A percentile compares a stretch with the other conserved stretches of the same genome.
Conservation (phyloP, 768 basidiomycete species). For the Hygrophorus pudorinus region DNA sequence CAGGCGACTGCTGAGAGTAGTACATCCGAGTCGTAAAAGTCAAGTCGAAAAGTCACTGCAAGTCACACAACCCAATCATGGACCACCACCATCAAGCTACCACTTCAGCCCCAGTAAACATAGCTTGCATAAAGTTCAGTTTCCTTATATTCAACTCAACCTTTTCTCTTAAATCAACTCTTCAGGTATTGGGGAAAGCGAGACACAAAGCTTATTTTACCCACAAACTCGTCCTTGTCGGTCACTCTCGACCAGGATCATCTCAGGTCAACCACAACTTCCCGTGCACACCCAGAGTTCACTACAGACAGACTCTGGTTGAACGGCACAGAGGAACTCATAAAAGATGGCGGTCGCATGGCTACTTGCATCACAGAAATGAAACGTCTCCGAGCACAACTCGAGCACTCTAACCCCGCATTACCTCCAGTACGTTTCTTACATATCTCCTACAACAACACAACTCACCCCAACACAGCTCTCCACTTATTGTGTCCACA, state of each 20-base stretch:
- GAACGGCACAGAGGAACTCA: constrained; percentile 86
- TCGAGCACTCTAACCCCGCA: constrained; percentile 34
- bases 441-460: not conserved
- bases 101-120: constrained; percentile 90
- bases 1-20: constrained; percentile 78
- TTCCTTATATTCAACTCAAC: not conserved
- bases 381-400: constrained; percentile 61
- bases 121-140: constrained; percentile 90
- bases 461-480: constrained; percentile 31
- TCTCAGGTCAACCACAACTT: constrained; percentile 87
- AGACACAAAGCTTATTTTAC: constrained; percentile 88
- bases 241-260: constrained; percentile 97
- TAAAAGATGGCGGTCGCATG: constrained; percentile 71
- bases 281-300: constrained; percentile 72
- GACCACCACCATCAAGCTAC: constrained; percentile 75
- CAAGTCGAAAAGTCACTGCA: not conserved
- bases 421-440: not conserved
- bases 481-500: constrained; percentile 68
- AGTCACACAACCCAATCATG: constrained; percentile 26
- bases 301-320: constrained; percentile 81
- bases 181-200: constrained; percentile 97
- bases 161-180: not conserved
- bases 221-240: constrained; percentile 94
- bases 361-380: constrained; percentile 83
- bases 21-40: constrained; percentile 44